These are phyloP conservation scores for Alternaria alternata DNA, from an alignment of 2,329 filamentous ascomycete genomes.

Conservation along the genomic window DNA sequence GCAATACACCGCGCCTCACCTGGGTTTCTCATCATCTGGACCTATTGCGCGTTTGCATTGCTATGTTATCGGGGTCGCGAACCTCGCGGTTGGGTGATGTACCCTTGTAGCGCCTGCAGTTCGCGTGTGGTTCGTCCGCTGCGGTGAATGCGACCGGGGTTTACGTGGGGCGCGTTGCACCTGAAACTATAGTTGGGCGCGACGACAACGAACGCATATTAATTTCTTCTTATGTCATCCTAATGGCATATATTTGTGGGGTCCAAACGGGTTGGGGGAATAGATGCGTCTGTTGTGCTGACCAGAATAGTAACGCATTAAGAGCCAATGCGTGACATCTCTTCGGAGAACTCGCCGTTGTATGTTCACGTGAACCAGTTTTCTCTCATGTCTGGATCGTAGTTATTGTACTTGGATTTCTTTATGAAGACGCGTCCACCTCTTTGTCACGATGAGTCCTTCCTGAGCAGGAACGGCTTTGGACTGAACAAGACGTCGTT, in stretches of 20 bases:
- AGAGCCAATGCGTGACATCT: background rate
- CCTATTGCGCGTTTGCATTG: background rate
- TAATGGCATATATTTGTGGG: background rate
- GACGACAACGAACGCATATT: background rate
- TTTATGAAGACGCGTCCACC: background rate
- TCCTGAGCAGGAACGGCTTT: background rate
- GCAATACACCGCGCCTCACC: background rate
- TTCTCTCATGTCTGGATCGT: background rate
- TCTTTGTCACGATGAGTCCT: background rate
- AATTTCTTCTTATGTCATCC: background rate
- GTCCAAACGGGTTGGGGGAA: background rate
- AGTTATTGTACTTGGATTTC: background rate
- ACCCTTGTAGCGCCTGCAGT: slow-evolving; percentile 17
- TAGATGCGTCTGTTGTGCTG: background rate
- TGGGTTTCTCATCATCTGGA: background rate
- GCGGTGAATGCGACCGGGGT: slow-evolving; percentile 8
- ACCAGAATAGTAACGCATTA: background rate
- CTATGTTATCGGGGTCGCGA: slow-evolving; percentile 8
- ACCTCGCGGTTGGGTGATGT: slow-evolving; percentile 4
- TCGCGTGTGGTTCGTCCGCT: slow-evolving; percentile 12
- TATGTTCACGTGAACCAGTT: background rate
- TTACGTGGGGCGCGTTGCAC: slow-evolving; percentile 1
- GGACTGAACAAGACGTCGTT: background rate
- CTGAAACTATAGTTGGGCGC: slow-evolving; percentile 14
- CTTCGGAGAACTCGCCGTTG: background rate